Evolutionary conservation across 192 early-diverging fungal species (phyloP), one percentile per base, ranked within the genome.

Genomic region (Pilaira anomala): DNA sequence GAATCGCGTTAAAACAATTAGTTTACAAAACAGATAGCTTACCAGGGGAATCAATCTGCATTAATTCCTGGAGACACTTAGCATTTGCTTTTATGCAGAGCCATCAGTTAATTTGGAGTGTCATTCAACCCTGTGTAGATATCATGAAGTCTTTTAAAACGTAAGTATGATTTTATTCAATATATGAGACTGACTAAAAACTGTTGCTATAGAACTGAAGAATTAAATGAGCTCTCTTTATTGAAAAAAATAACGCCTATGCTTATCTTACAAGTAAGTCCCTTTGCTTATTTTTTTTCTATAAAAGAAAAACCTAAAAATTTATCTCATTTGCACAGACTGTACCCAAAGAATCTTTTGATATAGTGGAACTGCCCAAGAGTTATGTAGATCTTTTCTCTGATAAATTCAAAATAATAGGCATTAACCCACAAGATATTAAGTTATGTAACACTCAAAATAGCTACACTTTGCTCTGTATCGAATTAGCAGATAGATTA

Each of bases 231-330:
- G 33, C 11, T 36, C 11, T 5, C 33, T 36, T 6, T 36, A 36
- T 36, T 36, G 11, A 36, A 36, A 36, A 36, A 19, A 16, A 14
- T 46, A 5, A 51, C 7, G 14, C 49, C 21, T 28, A 51, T 28
- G 49, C 49, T 51, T 22, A 51, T 51, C 19, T 51, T 51, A 11
- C 26, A 26, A 51, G 49, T 51, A 51, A 3, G 49, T 51, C n/a
- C n/a, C n/a, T n/a, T n/a, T n/a, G n/a, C n/a, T n/a, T n/a, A n/a
- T n/a, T n/a, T n/a, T n/a, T 36, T 36, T 4, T 36, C 11, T 36
- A 3, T 36, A 3, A 36, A 9, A 36, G 33, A 36, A 4, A 36
- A 36, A 36, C 6, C 33, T 36, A 36, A 36, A 36, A 4, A n/a
- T n/a, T n/a, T 36, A 36, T 36, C 1, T 36, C 11, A 36, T 9